Base-by-base conservation (phyloP, 1,284 basidiomycete genomes). In the Moniliella sp. region DNA sequence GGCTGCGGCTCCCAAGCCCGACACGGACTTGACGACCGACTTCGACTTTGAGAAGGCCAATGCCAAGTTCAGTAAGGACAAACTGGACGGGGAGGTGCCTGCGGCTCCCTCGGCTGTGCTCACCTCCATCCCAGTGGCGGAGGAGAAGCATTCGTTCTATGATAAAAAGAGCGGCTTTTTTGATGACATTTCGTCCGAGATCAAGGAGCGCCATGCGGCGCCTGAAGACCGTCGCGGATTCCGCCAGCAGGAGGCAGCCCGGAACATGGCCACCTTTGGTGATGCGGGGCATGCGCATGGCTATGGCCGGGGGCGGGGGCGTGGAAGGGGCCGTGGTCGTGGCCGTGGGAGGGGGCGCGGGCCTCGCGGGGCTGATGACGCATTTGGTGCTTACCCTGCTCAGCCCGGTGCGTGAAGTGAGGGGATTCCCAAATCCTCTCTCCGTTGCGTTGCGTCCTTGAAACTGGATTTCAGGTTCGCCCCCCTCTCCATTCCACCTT, bases 11-110 rank as follows among this genome's bases (percentile, higher is more conserved):
- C n/a, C n/a, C n/a, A n/a, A n/a, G n/a, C n/a, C n/a, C n/a, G n/a
- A n/a, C n/a, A n/a, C n/a, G n/a, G n/a, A n/a, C n/a, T n/a, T n/a
- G n/a, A n/a, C n/a, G n/a, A n/a, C n/a, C n/a, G 56, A 59, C 21
- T 59, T n/a, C 21, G 56, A 59, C 30, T 59, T 59, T 30, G 56
- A 50, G 34, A 43, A 34, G 4, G 52, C 54, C 13, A 59, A 59
- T 35, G 52, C 54, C 13, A 47, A 45, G 32, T 59, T 59, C 36
- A 33, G 37, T 21, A 56, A 56, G 37, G 43, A 45, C 25, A 36
- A 35, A 11, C n/a, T n/a, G n/a, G n/a, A n/a, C n/a, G n/a, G n/a
- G n/a, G n/a, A n/a, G n/a, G n/a, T 51, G 1, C 55, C 57, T 18
- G 51, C 56, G 2, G 44, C 50, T 3, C 41, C 53, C 0, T 12